phyloP scores from a whole-genome alignment of 305 asterid genomes.

The Plantago coronopus region DNA sequence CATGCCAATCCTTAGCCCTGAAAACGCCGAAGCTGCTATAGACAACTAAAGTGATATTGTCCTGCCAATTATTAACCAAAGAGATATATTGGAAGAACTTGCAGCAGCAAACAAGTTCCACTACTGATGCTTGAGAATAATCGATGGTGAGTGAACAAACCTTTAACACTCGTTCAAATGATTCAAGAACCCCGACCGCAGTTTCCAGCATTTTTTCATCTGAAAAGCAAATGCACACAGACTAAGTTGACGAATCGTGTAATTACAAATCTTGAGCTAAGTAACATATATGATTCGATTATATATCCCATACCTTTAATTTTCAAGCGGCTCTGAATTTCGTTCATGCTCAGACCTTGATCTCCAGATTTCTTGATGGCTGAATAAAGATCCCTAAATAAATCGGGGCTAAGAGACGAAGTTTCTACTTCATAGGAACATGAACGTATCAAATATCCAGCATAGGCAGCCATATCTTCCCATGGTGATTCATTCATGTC shows the following conservation, averaged over 20 bases:
- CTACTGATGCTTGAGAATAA: too few relatives aligned
- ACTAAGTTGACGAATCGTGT: too few relatives aligned
- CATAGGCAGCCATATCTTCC: constrained; percentile 77
- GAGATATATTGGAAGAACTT: not conserved
- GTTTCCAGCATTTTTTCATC: constrained; percentile 55
- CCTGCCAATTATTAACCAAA: constrained; percentile 20
- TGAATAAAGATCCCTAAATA: constrained; percentile 60
- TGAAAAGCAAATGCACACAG: constrained; percentile 37
- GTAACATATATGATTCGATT: constrained; percentile 22
- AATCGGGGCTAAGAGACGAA: constrained; percentile 40
- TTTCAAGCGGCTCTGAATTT: constrained; percentile 47
- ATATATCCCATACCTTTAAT: constrained; percentile 46
- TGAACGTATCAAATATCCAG: constrained; percentile 43
- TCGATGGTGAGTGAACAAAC: constrained; percentile 32
- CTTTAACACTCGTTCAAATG: constrained; percentile 80
- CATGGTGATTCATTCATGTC: constrained; percentile 55
- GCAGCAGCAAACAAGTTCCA: too few relatives aligned
- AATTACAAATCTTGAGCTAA: constrained; percentile 6
- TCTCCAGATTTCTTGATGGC: constrained; percentile 90
- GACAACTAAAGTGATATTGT: not conserved
- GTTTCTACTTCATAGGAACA: constrained; percentile 36
- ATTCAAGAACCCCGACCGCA: constrained; percentile 69
- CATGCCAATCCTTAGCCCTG: too few relatives aligned
- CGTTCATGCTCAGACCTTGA: constrained; percentile 82
- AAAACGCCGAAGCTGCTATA: too few relatives aligned